Conservation (phyloP, 805 yeast species). For the Dipodascus geniculatus region DNA sequence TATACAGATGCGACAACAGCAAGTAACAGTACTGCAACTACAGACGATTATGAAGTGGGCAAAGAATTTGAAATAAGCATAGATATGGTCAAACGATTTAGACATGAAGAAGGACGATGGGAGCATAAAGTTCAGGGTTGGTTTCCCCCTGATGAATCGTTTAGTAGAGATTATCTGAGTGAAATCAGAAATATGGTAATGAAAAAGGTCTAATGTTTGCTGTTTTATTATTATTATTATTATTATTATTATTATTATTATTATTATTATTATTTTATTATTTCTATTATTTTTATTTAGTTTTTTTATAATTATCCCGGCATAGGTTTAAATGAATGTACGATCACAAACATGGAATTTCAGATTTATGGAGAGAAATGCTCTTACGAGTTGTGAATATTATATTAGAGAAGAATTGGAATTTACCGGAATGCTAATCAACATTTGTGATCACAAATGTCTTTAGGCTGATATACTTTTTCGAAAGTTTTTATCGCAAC, state of each 20-base stretch:
- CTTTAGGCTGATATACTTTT: too few relatives aligned
- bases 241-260: too few relatives aligned
- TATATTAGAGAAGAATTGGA: too few relatives aligned
- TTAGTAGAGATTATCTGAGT: conserved; percentile 19
- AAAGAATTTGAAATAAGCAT: conserved; percentile 23
- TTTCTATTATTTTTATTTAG: background rate
- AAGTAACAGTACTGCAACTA: conserved; percentile 2
- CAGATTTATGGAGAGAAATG: too few relatives aligned
- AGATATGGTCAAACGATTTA: conserved; percentile 17
- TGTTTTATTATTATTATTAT: background rate
- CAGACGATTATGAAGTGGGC: conserved; percentile 21
- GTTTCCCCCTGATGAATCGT: conserved; percentile 18
- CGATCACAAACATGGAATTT: background rate
- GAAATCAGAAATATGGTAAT: conserved; percentile 26
- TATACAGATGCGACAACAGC: background rate
- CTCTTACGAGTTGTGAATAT: too few relatives aligned
- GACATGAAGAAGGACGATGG: conserved; percentile 28
- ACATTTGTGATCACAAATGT: too few relatives aligned
- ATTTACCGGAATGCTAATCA: too few relatives aligned
- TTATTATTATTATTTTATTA: too few relatives aligned
- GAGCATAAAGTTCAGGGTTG: conserved; percentile 23
- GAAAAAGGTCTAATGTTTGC: conserved; percentile 8
- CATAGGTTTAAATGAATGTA: background rate
- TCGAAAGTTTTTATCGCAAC: too few relatives aligned
- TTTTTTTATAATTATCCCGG: background rate